Percentiles rank a stretch among this genome's conserved stretches.
These are phyloP conservation scores for Talaromyces adpressus DNA, from an alignment of 495 filamentous ascomycete species.

Conservation along the genomic window DNA sequence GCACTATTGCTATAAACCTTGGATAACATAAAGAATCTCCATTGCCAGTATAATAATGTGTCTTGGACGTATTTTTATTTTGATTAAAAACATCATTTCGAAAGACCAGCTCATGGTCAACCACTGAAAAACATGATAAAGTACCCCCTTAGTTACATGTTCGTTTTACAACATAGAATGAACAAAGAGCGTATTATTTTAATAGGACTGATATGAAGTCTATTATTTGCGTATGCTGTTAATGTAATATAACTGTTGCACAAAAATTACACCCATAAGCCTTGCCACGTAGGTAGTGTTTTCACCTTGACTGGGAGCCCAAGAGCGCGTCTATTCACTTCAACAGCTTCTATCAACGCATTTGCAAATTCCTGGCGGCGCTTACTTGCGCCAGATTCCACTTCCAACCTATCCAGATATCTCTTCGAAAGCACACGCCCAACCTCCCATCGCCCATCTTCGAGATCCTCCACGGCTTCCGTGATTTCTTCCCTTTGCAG, in stretches of 20 bases:
- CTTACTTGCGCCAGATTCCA: neutral
- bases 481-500: neutral
- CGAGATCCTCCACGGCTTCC: neutral
- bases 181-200: too few relatives aligned
- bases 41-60: neutral
- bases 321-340: neutral
- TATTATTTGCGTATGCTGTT: too few relatives aligned
- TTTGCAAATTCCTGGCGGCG: neutral
- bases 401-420: neutral
- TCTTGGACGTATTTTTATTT: neutral
- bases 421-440: neutral
- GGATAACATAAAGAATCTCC: neutral
- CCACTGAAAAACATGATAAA: too few relatives aligned
- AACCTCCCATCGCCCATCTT: neutral
- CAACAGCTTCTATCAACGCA: neutral
- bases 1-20: neutral
- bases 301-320: neutral
- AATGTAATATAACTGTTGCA: too few relatives aligned
- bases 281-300: neutral
- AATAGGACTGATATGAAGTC: too few relatives aligned
- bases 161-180: too few relatives aligned
- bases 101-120: too few relatives aligned
- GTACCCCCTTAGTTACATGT: too few relatives aligned
- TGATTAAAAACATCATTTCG: neutral
- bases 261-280: neutral